Conservation (phyloP, 139 green algal genomes). For the Tetratostichococcus sp. region DNA sequence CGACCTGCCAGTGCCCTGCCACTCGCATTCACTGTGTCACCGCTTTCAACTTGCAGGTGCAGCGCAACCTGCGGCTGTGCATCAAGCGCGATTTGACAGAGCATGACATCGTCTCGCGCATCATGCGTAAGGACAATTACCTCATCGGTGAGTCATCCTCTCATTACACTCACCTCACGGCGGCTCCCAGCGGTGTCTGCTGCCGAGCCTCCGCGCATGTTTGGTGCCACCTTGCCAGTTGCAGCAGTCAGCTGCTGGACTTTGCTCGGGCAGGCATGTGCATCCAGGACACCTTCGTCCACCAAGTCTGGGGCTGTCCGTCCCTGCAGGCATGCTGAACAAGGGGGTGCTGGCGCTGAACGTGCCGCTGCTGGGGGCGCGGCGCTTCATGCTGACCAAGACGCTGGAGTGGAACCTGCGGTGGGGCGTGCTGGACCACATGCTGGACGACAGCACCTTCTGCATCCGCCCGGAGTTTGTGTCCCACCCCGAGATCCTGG, state of each 20-base stretch:
- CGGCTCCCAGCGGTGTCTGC: background rate
- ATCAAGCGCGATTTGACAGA: slow-evolving; percentile 75
- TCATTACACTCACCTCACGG: background rate
- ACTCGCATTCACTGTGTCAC: too few relatives aligned
- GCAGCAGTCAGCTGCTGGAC: background rate
- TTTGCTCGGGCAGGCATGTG: background rate
- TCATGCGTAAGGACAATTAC: slow-evolving; percentile 97
- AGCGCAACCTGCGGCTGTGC: slow-evolving; percentile 72
- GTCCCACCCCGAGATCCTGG: slow-evolving; percentile 42
- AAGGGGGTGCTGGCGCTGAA: slow-evolving; percentile 63
- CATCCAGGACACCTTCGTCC: too few relatives aligned
- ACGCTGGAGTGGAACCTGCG: slow-evolving; percentile 93
- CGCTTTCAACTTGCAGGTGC: slow-evolving; percentile 54
- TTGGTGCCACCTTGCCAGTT: too few relatives aligned
- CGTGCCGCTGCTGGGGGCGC: slow-evolving; percentile 42
- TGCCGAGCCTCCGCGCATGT: too few relatives aligned
- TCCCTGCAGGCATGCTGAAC: background rate
- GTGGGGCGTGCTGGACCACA: slow-evolving; percentile 76
- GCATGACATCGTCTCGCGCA: slow-evolving; percentile 82
- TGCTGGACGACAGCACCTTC: slow-evolving; percentile 85
- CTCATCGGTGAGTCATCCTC: slow-evolving; percentile 84
- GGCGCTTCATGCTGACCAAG: slow-evolving; percentile 81
- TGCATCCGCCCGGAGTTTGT: slow-evolving; percentile 53
- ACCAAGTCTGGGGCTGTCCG: too few relatives aligned
- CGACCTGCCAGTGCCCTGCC: too few relatives aligned